Evolutionary conservation across 306 rosid species (phyloP).

Genomic region (Sesbania bispinosa): DNA sequence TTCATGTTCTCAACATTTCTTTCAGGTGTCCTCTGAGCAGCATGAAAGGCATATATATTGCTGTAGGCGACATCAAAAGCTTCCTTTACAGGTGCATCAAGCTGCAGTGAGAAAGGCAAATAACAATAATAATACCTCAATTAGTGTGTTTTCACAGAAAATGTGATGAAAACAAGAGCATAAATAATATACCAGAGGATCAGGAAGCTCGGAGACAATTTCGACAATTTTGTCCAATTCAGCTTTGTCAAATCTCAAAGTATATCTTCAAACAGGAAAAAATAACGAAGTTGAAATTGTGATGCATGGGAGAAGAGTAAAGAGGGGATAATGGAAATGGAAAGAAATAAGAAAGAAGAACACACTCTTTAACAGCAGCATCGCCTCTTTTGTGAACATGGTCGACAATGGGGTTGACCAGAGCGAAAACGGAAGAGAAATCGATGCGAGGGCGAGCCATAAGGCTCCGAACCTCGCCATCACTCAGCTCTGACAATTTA

Average conservation of each 20-base stretch:
- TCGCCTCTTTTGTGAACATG: conserved; percentile 64
- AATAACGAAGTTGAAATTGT: background rate
- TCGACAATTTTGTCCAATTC: conserved; percentile 48
- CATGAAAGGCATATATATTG: conserved; percentile 80
- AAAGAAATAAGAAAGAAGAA: background rate
- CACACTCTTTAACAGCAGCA: conserved; percentile 60
- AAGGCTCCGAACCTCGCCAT: conserved; percentile 51
- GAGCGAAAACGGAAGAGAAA: conserved; percentile 69
- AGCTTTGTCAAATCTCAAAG: conserved; percentile 63
- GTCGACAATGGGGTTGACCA: conserved; percentile 72
- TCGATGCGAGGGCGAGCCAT: conserved; percentile 82
- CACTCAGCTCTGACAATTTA: conserved; percentile 55
- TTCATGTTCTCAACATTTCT: conserved; percentile 73
- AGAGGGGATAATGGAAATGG: background rate
- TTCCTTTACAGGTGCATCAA: conserved; percentile 56
- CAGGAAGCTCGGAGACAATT: conserved; percentile 64
- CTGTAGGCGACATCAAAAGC: conserved; percentile 82
- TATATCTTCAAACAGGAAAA: conserved; percentile 62
- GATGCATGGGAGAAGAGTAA: background rate
- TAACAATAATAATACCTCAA: background rate
- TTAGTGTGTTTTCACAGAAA: too few relatives aligned
- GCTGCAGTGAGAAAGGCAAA: conserved; percentile 50
- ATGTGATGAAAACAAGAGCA: background rate
- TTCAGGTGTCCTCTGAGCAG: conserved; percentile 64
- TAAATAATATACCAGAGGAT: conserved; percentile 48